Evolutionary conservation across 2,329 filamentous ascomycete species (phyloP).

Genomic region (Conoideocrella luteorostrata): DNA sequence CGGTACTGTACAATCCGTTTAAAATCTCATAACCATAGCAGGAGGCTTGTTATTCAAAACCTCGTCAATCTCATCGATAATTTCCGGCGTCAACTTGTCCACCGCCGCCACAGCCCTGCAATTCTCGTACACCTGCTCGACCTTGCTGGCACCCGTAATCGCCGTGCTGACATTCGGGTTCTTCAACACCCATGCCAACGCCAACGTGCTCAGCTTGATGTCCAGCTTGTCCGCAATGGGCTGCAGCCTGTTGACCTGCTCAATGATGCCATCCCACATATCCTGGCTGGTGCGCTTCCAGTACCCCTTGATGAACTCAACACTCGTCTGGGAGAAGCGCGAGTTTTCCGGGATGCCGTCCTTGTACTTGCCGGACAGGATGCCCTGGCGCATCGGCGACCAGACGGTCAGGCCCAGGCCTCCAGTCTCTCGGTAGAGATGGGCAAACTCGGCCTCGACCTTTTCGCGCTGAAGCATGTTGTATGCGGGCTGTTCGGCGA

Average conservation of each 20-base stretch:
- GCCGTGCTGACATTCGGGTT: constrained; percentile 56
- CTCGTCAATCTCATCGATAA: constrained; percentile 53
- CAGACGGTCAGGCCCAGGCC: constrained; percentile 55
- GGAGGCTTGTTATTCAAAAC: constrained; percentile 54
- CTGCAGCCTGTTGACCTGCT: constrained; percentile 53
- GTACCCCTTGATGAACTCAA: constrained; percentile 49
- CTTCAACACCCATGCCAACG: constrained; percentile 56
- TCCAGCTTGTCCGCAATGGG: constrained; percentile 59
- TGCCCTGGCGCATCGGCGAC: constrained; percentile 50
- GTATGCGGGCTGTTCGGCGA: constrained; percentile 63
- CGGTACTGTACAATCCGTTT: too few species aligned
- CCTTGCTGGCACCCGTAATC: constrained; percentile 53
- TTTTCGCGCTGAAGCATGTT: constrained; percentile 56
- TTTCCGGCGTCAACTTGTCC: constrained; percentile 51
- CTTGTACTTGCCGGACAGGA: constrained; percentile 63
- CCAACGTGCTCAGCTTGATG: constrained; percentile 48
- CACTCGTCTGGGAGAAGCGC: constrained; percentile 48
- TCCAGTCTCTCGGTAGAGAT: constrained; percentile 53
- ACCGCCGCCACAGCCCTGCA: constrained; percentile 44
- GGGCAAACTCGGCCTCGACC: constrained; percentile 57
- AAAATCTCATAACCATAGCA: constrained; percentile 29
- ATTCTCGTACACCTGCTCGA: constrained; percentile 56
- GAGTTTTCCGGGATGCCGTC: constrained; percentile 54
- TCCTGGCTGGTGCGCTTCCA: constrained; percentile 46
- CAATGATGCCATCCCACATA: constrained; percentile 48